A percentile compares a stretch with the other conserved stretches of the same genome.
Conservation (phyloP, 148 eudicot genomes). For the Amaranthus hypochondriacus region DNA sequence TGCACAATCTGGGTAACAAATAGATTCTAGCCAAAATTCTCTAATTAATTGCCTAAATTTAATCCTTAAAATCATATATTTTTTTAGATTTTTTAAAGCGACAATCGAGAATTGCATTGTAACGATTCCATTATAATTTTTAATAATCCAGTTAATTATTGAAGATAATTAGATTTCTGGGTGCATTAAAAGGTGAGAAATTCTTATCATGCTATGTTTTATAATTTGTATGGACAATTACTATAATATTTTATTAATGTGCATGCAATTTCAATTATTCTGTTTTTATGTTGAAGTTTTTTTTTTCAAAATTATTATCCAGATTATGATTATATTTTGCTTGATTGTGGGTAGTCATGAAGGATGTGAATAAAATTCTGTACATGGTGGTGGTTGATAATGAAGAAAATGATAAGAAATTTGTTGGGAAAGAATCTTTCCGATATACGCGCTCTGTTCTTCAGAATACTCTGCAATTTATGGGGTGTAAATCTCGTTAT, state of each 20-base stretch:
- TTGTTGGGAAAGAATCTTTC: constrained; percentile 40
- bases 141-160: too few species aligned
- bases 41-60: too few species aligned
- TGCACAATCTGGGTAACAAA: too few species aligned
- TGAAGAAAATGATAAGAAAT: constrained; percentile 27
- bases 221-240: too few species aligned
- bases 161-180: too few species aligned
- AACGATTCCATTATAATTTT: too few species aligned
- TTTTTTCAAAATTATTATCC: neutral
- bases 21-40: too few species aligned
- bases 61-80: too few species aligned
- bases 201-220: too few species aligned
- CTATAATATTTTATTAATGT: neutral
- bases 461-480: constrained; percentile 78
- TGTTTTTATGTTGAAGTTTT: neutral
- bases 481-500: constrained; percentile 89
- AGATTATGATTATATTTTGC: neutral
- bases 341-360: constrained; percentile 29
- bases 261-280: neutral
- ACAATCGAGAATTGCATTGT: too few species aligned
- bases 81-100: too few species aligned
- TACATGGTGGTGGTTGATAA: constrained; percentile 70
- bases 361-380: constrained; percentile 55
- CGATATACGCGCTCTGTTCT: constrained; percentile 75
- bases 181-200: too few species aligned